A percentile compares a stretch with the other conserved stretches of the same genome.
Conservation (phyloP, 208 protist species). For the Leishmania braziliensis region DNA sequence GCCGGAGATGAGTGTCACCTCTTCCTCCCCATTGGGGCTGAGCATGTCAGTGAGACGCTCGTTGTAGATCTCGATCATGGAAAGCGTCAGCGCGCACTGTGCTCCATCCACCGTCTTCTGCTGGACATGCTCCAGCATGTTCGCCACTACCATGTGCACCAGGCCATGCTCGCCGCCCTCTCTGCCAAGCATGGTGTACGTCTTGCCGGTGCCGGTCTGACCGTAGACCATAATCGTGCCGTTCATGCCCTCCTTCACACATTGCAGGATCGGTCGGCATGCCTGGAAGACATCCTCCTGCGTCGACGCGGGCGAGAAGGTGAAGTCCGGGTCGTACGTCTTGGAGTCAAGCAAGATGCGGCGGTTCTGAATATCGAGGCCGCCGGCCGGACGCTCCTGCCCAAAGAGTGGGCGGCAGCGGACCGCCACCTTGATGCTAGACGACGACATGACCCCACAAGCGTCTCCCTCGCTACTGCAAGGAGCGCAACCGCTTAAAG, state of each 20-base stretch:
- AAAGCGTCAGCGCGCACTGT: conserved; percentile 89
- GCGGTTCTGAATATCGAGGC: conserved; percentile 78
- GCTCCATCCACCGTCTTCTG: conserved; percentile 81
- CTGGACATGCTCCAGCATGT: conserved; percentile 92
- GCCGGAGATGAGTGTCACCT: conserved; percentile 85
- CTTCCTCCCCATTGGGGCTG: conserved; percentile 70
- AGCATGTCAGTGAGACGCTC: conserved; percentile 92
- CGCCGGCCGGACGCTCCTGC: conserved; percentile 67
- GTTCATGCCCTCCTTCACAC: conserved; percentile 91
- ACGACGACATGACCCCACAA: conserved; percentile 22
- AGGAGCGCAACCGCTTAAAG: no score
- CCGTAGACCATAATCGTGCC: conserved; percentile 95
- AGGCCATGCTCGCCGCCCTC: conserved; percentile 61
- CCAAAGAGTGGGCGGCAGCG: conserved; percentile 85
- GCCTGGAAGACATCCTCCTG: conserved; percentile 89
- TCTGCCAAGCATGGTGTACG: conserved; percentile 95
- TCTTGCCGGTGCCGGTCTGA: conserved; percentile 96
- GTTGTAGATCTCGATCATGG: conserved; percentile 94
- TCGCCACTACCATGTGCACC: conserved; percentile 89
- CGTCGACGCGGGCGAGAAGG: conserved; percentile 58
- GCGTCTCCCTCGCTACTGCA: neutral
- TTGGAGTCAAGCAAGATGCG: conserved; percentile 89
- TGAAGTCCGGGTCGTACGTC: conserved; percentile 91
- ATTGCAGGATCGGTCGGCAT: conserved; percentile 86
- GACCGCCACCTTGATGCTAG: conserved; percentile 89